Evolutionary conservation across 1,284 basidiomycete species (phyloP), one percentile per base, ranked within the genome.

Genomic region (Puccinia coronata): DNA sequence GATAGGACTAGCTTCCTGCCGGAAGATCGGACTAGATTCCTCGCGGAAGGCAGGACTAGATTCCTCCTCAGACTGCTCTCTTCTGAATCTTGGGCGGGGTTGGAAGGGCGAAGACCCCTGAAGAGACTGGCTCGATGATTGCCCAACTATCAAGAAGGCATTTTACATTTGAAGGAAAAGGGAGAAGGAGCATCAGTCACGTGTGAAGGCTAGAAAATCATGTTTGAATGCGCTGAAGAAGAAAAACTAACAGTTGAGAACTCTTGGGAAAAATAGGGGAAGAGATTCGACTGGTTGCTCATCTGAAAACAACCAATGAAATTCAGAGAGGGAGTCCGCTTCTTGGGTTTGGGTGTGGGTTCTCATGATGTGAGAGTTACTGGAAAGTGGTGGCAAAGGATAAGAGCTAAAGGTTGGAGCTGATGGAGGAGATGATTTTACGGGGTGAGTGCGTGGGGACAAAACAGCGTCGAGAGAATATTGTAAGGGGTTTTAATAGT

Each of bases 291-390:
- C n/a, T 0, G 67, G 67, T 14, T 43, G 41, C 49, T 51, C 67
- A 18, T 69, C 67, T 49, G 67, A 69, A 11, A 69, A 69, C 20
- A 69, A 23, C 67, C 67, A 69, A n/a, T 69, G 67, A 34, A 25
- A 69, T 25, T 47, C 41, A 34, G 39, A 49, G 9, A 69, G 67
- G 41, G 67, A 47, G 28, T 23, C 12, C 8, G 47, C 47, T 47
- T 69, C 67, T 69, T 69, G 67, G 28, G 20, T 28, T 1, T 39
- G 28, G 20, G 67, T 28, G 16, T n/a, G n/a, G n/a, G n/a, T 23
- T 43, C 47, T 69, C n/a, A 69, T 69, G 34, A 28, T 20, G 34
- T 39, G 14, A 39, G 12, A 31, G 34, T 39, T 39, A 20, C 34
- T 31, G 2, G 1, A 23, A 23, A 34, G 6, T 18, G 59, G 34